A percentile compares a stretch with the other conserved stretches of the same genome.
phyloP scores from a whole-genome alignment of 495 filamentous ascomycete species.

The Tricharina praecox region DNA sequence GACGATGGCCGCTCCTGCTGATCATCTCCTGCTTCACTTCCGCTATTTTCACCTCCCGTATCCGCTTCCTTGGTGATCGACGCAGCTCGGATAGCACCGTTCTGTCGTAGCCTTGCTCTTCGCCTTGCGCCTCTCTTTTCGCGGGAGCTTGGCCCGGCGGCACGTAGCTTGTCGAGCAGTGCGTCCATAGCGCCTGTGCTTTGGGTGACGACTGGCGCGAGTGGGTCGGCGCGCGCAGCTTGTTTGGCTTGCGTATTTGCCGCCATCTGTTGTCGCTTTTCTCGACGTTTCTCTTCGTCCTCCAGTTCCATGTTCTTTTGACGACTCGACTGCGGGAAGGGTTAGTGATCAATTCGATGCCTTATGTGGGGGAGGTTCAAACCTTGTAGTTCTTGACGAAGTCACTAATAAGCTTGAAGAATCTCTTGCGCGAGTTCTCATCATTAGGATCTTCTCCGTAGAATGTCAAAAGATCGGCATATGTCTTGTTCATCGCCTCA shows the following conservation, averaged over 20 bases:
- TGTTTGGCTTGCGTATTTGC: conserved; percentile 41
- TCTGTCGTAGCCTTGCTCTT: conserved; percentile 70
- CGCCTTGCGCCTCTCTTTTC: conserved; percentile 78
- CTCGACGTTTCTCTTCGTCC: conserved; percentile 65
- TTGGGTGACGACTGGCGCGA: conserved; percentile 50
- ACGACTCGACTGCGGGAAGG: conserved; percentile 48
- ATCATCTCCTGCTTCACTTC: conserved; percentile 14
- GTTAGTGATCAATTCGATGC: conserved; percentile 7
- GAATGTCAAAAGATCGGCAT: conserved; percentile 91
- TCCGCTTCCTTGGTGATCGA: conserved; percentile 39
- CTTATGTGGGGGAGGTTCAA: conserved; percentile 22
- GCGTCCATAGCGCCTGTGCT: conserved; percentile 75
- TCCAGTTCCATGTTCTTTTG: conserved; percentile 81
- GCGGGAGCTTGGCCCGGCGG: conserved; percentile 73
- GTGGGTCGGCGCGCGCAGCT: conserved; percentile 32
- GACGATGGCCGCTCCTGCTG: too few relatives aligned
- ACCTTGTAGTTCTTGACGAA: conserved; percentile 91
- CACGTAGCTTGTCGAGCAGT: conserved; percentile 86
- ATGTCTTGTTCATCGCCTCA: conserved; percentile 78
- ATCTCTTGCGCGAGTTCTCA: conserved; percentile 86
- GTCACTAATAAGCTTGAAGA: conserved; percentile 83
- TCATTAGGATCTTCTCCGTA: conserved; percentile 89
- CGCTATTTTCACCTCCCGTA: conserved; percentile 28
- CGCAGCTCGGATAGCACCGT: conserved; percentile 81
- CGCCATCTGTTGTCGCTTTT: conserved; percentile 69